Percentiles rank a stretch among this genome's conserved stretches.
Conservation (phyloP, 495 filamentous ascomycete genomes). For the Cenococcum geophilum region DNA sequence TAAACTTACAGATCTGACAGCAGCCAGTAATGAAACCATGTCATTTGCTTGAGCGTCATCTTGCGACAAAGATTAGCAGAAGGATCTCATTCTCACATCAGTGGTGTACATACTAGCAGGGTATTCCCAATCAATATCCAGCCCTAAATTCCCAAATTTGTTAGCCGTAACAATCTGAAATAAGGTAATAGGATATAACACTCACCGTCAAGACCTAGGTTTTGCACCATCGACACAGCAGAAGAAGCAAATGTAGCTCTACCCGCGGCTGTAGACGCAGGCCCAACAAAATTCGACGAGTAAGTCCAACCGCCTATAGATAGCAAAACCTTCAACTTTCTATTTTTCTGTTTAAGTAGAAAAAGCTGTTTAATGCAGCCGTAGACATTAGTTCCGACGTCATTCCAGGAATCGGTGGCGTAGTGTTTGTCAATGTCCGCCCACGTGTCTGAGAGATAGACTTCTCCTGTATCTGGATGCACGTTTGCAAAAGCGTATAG, state of each 20-base stretch:
- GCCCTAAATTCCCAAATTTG: conserved; percentile 10
- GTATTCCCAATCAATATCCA: conserved; percentile 33
- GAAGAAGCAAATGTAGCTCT: conserved; percentile 59
- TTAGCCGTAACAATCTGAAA: background rate
- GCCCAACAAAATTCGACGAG: conserved; percentile 75
- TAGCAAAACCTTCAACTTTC: conserved; percentile 83
- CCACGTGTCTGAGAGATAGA: conserved; percentile 79
- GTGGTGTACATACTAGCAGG: conserved; percentile 17
- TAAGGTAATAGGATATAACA: background rate
- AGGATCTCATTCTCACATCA: background rate
- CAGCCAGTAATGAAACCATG: conserved; percentile 54
- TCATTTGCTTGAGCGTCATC: conserved; percentile 56
- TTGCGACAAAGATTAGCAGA: conserved; percentile 14
- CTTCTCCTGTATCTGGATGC: conserved; percentile 66
- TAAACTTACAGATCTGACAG: conserved; percentile 15
- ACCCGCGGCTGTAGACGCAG: conserved; percentile 58
- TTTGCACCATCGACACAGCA: conserved; percentile 59
- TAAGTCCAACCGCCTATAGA: conserved; percentile 98
- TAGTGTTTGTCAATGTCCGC: conserved; percentile 84
- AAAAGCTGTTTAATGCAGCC: conserved; percentile 92
- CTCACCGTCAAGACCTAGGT: conserved; percentile 43
- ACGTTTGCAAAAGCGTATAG: conserved; percentile 90
- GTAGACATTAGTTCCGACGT: conserved; percentile 58
- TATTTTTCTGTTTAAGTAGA: conserved; percentile 80
- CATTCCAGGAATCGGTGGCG: conserved; percentile 64